Conservation (phyloP, 371 early-diverging fungal species). For the Phascolomyces articulosus region DNA sequence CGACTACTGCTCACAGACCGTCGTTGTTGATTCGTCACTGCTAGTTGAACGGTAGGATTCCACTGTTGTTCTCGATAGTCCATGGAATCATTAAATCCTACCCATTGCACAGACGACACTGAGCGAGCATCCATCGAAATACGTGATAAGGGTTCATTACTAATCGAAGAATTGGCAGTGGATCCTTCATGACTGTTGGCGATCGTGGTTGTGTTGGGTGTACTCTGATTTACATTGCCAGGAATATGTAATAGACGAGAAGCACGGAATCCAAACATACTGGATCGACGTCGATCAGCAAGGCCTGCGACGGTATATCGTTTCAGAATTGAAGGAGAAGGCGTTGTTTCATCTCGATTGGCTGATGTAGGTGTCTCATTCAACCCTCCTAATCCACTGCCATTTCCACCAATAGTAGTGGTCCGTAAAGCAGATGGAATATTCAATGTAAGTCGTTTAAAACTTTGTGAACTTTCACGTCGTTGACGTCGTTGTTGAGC, state of each 20-base stretch:
- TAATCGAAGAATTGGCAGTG: neutral
- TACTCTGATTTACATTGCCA: neutral
- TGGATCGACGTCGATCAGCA: conserved; percentile 17
- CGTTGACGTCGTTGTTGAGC: conserved; percentile 2
- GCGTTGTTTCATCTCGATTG: neutral
- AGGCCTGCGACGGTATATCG: conserved; percentile 13
- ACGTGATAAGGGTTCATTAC: conserved; percentile 6
- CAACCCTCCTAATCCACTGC: neutral
- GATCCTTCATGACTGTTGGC: conserved; percentile 9
- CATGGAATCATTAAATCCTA: conserved; percentile 43
- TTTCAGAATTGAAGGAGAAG: conserved; percentile 9
- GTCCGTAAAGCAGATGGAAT: conserved; percentile 16
- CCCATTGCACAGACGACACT: conserved; percentile 42
- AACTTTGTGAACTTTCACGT: neutral
- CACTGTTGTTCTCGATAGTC: conserved; percentile 31
- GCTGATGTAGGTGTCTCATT: neutral
- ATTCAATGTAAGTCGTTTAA: conserved; percentile 29
- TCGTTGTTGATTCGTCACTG: conserved; percentile 30
- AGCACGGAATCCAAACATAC: conserved; percentile 15
- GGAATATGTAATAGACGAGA: conserved; percentile 22
- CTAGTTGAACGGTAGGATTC: conserved; percentile 25
- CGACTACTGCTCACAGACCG: conserved; percentile 14
- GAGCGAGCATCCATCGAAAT: conserved; percentile 30
- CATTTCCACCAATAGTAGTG: too few species aligned
- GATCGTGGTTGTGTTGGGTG: too few species aligned